phyloP scores from a whole-genome alignment of 2,329 filamentous ascomycete genomes.

The Cytospora mali region DNA sequence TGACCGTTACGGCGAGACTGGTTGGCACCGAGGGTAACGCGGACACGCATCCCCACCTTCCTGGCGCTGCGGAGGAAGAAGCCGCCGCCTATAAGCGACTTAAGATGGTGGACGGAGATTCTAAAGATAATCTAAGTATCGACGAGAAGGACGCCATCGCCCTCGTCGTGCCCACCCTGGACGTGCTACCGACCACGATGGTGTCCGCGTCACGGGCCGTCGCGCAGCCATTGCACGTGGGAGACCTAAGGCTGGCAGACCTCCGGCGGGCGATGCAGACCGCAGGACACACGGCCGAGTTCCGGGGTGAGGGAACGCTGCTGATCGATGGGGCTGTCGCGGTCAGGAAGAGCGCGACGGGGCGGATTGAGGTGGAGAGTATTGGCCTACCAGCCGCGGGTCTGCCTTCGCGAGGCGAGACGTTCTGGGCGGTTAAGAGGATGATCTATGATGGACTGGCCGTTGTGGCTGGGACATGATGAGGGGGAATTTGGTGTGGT shows the following conservation, averaged over 20 bases:
- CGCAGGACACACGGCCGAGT: constrained; percentile 85
- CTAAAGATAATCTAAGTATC: constrained; percentile 31
- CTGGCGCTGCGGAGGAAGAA: constrained; percentile 48
- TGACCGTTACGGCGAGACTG: constrained; percentile 81
- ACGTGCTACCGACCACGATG: constrained; percentile 60
- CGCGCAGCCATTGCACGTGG: constrained; percentile 89
- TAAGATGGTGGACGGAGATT: constrained; percentile 44
- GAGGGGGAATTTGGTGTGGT: no score
- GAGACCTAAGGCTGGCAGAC: constrained; percentile 87
- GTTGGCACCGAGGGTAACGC: constrained; percentile 47
- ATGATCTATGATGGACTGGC: constrained; percentile 94
- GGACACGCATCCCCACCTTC: constrained; percentile 35
- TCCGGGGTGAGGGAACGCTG: constrained; percentile 88
- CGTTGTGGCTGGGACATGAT: constrained; percentile 75
- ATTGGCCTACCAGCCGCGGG: constrained; percentile 57
- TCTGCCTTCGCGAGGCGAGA: constrained; percentile 57
- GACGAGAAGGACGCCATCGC: constrained; percentile 28
- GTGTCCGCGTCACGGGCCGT: constrained; percentile 74
- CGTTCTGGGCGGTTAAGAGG: constrained; percentile 84
- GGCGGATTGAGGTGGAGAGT: constrained; percentile 84
- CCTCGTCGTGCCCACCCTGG: constrained; percentile 51
- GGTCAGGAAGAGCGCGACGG: constrained; percentile 85
- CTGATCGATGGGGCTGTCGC: constrained; percentile 87
- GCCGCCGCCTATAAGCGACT: constrained; percentile 51
- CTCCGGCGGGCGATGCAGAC: constrained; percentile 81